phyloP scores from a whole-genome alignment of 208 protist genomes.

The Crithidia fasciculata region DNA sequence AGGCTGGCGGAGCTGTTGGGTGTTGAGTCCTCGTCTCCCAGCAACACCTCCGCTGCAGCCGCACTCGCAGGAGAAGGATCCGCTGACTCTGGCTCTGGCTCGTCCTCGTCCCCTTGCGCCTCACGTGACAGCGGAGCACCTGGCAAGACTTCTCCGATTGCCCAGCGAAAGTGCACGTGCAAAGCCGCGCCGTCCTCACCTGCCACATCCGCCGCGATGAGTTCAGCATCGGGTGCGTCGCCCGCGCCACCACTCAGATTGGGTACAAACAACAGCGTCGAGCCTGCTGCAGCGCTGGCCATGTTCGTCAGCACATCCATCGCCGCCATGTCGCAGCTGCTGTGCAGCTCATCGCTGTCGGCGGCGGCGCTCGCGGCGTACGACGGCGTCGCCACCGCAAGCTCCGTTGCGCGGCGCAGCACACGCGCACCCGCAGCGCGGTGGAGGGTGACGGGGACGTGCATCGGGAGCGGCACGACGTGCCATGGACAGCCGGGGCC shows the following conservation, averaged over 20 bases:
- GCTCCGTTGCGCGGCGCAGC: constrained; percentile 39
- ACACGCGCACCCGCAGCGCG: constrained; percentile 9
- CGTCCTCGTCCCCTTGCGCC: background rate
- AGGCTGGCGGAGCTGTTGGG: constrained; percentile 2
- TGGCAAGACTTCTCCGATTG: constrained; percentile 22
- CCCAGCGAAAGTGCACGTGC: constrained; percentile 34
- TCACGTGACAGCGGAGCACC: background rate
- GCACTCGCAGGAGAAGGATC: background rate
- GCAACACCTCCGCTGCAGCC: background rate
- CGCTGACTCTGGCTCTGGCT: background rate
- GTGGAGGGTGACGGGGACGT: constrained; percentile 33
- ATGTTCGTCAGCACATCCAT: constrained; percentile 31
- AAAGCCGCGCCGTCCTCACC: constrained; percentile 10
- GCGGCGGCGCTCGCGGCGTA: constrained; percentile 23
- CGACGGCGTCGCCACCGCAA: constrained; percentile 38
- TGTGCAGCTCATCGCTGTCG: constrained; percentile 17
- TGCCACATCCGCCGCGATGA: background rate
- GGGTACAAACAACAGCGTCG: constrained; percentile 3
- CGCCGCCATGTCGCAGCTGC: constrained; percentile 20
- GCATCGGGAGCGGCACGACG: constrained; percentile 50
- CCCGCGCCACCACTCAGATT: background rate
- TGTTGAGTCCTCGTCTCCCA: constrained; percentile 13
- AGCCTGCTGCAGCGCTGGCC: constrained; percentile 17
- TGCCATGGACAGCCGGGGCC: constrained; percentile 58
- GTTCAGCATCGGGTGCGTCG: background rate